phyloP scores from a whole-genome alignment of 148 eudicot genomes.

The Nepenthes gracilis region DNA sequence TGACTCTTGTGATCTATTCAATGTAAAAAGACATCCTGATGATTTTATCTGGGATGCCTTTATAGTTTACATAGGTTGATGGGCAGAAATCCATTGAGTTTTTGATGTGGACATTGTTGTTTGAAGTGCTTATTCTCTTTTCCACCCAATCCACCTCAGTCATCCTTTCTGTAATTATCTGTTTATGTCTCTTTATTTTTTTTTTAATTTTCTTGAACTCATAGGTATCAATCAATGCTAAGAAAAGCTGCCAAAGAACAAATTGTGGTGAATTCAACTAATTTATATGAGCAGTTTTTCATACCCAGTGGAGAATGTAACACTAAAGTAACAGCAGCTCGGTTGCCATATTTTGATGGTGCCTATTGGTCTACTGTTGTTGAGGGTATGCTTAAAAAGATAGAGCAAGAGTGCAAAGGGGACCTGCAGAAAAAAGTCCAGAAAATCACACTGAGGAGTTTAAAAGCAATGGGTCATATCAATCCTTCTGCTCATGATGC shows the following conservation, averaged over 20 bases:
- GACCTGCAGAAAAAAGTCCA: conserved; percentile 30
- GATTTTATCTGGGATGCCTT: too few relatives aligned
- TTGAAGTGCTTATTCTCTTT: not conserved
- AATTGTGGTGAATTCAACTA: conserved; percentile 52
- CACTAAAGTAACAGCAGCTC: conserved; percentile 64
- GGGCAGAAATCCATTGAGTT: too few relatives aligned
- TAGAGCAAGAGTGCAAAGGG: conserved; percentile 35
- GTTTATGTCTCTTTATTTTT: not conserved
- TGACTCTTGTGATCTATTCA: too few relatives aligned
- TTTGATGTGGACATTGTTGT: too few relatives aligned
- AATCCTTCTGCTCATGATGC: conserved; percentile 41
- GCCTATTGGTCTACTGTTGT: conserved; percentile 73
- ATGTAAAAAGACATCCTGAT: too few relatives aligned
- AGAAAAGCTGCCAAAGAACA: conserved; percentile 56
- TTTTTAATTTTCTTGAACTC: conserved; percentile 2
- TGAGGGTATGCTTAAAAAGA: conserved; percentile 38
- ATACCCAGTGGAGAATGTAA: conserved; percentile 36
- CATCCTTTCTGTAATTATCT: not conserved
- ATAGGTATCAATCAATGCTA: conserved; percentile 77
- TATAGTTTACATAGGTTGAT: too few relatives aligned
- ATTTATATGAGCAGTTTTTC: conserved; percentile 62
- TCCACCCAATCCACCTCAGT: not conserved
- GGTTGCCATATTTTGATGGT: conserved; percentile 75
- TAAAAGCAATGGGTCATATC: conserved; percentile 63
- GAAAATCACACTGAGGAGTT: conserved; percentile 38